Evolutionary conservation across 345 rosid genomes (phyloP), one percentile per base, ranked within the genome.

Genomic region (Gossypium anomalum): DNA sequence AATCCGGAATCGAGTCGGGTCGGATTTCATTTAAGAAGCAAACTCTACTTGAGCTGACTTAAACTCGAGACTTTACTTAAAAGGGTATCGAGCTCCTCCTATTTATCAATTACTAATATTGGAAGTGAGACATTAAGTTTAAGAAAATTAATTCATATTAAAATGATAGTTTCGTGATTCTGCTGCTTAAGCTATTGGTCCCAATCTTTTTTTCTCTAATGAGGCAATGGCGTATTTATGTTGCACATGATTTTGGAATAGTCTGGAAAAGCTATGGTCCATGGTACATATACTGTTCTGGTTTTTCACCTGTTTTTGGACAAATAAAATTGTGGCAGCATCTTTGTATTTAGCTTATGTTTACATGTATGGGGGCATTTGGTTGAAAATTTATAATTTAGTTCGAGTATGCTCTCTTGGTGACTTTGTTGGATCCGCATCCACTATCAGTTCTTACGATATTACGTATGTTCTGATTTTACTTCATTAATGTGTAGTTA

Each of bases 401-500:
- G 68, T 63, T 41, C 43, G 4, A 64, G 14, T 66, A 19, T 14
- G 22, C 7, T 9, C 9, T 44, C 13, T 12, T 20, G 29, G 70
- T 2, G n/a, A 44, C 52, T 43, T 44, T 5, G 25, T 66, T 66
- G 17, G 52, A 66, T 44, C 51, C 10, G 20, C 12, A 22, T 13
- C 16, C 49, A 41, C 70, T 19, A 52, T 44, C 70, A 19, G 27
- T 64, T 27, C 14, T 62, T 16, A 8, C 20, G 41, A 29, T 61
- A 61, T 15, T 8, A 27, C 5, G 47, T 63, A 17, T 63, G n/a
- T 38, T 63, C 15, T 63, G 48, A 63, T 19, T 67, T 79, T 52
- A 11, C 7, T 25, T 78, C 19, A 64, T 73, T 67, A 70, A 19
- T 19, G 22, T 76, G 70, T 44, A 80, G 83, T 67, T 72, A 34